Base-by-base conservation (phyloP, 805 yeast genomes). In the Saccharomycodes ludwigii region DNA sequence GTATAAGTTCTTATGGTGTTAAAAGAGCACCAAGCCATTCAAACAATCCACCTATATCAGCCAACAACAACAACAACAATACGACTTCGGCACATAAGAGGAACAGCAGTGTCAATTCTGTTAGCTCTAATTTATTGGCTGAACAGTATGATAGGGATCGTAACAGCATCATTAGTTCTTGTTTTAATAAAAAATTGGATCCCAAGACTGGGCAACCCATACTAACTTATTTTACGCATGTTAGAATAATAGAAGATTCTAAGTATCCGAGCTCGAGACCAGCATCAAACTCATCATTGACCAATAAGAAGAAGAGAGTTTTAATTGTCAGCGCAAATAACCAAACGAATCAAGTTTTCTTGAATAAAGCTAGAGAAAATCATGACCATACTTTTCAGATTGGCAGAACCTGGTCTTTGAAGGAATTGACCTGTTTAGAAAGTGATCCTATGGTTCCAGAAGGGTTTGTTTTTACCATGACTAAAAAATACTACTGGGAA, bases 371-470 rank as follows among this genome's bases (percentile, higher is more conserved):
- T 2, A 75, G 93, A 45, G 84, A 73, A 50, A 78, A 79, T 43
- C 61, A 69, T 7, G 80, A 81, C 42, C 76, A 80, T 1, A 53
- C 75, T 1, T 73, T 80, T 44, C 96, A 86, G 55, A 82, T 86
- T 31, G 97, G 97, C 20, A 69, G 95, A 46, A 79, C 94, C 3
- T 86, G 97, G 97, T 75, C 73, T 39, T 58, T 88, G 44, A 80
- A 71, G 37, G 93, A 82, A 43, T 59, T 88, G 40, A 52, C 63
- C 3, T 52, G 55, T 26, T 52, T 86, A 2, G 73, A 74, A 20
- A 63, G 69, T 34, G 82, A 76, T 37, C 33, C 38, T 20, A 66
- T 57, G 18, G 66, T 66, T 9, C 66, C 63, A 2, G 66, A 70
- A 30, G 84, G 86, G 2, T 62, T 81, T 35, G 38, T 66, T 0